These are phyloP conservation scores for Hypocreales sp. DNA, from an alignment of 2,329 filamentous ascomycete species.

Conservation along the genomic window DNA sequence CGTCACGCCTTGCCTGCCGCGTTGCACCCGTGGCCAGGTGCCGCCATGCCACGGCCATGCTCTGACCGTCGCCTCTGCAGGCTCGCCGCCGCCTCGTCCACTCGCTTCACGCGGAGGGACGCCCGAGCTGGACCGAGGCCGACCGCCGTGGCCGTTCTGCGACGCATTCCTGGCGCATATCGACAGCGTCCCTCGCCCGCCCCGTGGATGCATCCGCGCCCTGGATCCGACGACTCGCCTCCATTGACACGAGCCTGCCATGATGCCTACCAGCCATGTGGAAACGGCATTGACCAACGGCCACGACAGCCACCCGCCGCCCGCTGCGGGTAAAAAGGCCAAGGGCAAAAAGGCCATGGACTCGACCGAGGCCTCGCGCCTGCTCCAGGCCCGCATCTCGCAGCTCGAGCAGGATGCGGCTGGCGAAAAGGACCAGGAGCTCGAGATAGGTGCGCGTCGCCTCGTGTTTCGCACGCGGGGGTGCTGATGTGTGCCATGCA, in stretches of 20 bases:
- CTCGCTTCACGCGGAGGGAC: neutral
- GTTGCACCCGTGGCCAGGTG: too few species aligned
- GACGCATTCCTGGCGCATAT: neutral
- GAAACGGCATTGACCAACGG: slow-evolving; percentile 26
- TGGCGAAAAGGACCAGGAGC: slow-evolving; percentile 87
- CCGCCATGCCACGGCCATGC: too few species aligned
- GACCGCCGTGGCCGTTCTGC: neutral
- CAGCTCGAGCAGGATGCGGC: slow-evolving; percentile 89
- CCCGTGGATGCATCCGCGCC: slow-evolving; percentile 4
- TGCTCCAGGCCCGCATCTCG: slow-evolving; percentile 84
- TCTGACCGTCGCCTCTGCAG: neutral
- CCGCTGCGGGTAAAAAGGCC: slow-evolving; percentile 52
- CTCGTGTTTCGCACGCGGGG: neutral
- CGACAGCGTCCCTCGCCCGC: neutral
- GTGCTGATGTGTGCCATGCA: slow-evolving; percentile 18
- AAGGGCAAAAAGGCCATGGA: slow-evolving; percentile 78
- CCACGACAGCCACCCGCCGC: slow-evolving; percentile 20
- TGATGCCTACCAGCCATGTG: slow-evolving; percentile 23
- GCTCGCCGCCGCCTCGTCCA: neutral
- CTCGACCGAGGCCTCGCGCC: slow-evolving; percentile 77
- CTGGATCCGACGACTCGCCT: slow-evolving; percentile 3
- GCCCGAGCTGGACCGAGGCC: neutral
- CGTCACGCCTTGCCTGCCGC: slow-evolving; percentile 1
- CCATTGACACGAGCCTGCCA: too few species aligned
- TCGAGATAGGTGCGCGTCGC: slow-evolving; percentile 61